A percentile compares a stretch with the other conserved stretches of the same genome.
phyloP scores from a whole-genome alignment of 345 rosid genomes.

The Anacardium occidentale region DNA sequence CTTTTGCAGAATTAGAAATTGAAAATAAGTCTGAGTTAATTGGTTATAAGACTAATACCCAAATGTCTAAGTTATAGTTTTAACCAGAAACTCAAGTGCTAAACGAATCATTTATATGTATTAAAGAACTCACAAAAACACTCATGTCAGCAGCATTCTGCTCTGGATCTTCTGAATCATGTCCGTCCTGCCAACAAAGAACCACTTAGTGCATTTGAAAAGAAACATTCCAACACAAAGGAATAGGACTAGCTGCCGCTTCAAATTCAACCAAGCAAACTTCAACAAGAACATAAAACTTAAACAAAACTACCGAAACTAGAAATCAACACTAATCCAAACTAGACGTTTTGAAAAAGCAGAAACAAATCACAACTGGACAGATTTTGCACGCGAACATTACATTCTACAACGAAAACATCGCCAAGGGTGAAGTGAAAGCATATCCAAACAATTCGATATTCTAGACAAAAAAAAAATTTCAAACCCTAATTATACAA shows the following conservation, averaged over 20 bases:
- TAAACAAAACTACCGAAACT: neutral
- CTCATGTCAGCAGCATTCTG: constrained; percentile 71
- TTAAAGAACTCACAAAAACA: constrained; percentile 50
- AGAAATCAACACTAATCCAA: neutral
- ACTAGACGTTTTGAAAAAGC: neutral
- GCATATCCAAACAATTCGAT: neutral
- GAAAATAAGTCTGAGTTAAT: neutral
- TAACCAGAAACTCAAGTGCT: neutral
- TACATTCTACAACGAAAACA: neutral
- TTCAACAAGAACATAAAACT: neutral
- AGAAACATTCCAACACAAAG: neutral
- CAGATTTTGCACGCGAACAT: no score
- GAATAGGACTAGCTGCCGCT: neutral
- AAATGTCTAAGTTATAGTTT: neutral
- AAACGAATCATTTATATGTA: no score
- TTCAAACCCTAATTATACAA: constrained; percentile 23
- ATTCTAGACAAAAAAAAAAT: neutral
- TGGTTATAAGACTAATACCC: neutral
- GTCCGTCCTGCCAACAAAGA: constrained; percentile 56
- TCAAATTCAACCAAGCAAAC: neutral
- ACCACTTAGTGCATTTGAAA: neutral
- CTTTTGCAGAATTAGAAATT: neutral
- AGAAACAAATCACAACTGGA: neutral
- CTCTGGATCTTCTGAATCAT: constrained; percentile 68
- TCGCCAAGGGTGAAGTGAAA: neutral